Conservation (phyloP, 345 rosid species). For the Rhodamnia argentea region DNA sequence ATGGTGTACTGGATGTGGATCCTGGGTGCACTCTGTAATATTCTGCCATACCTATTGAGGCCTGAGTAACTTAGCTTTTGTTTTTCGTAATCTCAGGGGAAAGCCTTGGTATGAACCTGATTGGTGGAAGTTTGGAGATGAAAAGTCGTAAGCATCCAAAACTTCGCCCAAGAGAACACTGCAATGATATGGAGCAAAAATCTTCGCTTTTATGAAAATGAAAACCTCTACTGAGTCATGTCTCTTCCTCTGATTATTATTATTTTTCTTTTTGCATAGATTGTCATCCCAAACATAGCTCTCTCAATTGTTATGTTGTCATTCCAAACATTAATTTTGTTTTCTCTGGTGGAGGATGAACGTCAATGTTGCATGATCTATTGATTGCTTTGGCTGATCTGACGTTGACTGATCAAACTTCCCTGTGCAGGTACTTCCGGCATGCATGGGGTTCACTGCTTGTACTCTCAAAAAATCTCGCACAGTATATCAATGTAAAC, state of each 20-base stretch:
- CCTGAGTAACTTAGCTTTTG: background rate
- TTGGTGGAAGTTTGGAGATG: constrained; percentile 97
- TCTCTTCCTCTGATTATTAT: background rate
- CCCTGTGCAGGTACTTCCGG: constrained; percentile 66
- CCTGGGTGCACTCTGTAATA: background rate
- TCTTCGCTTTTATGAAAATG: background rate
- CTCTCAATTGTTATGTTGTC: background rate
- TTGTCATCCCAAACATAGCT: background rate
- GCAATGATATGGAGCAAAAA: background rate
- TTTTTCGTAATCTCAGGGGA: constrained; percentile 49
- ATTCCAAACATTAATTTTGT: background rate
- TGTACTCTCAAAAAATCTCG: constrained; percentile 77
- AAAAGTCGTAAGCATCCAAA: constrained; percentile 68
- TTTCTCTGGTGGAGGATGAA: background rate
- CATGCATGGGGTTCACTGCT: constrained; percentile 72
- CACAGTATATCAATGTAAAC: constrained; percentile 72
- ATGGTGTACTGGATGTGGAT: background rate
- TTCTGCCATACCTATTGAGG: background rate
- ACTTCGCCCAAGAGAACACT: background rate
- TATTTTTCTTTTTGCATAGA: background rate
- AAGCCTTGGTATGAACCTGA: constrained; percentile 91
- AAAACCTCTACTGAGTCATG: background rate
- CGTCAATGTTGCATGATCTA: background rate
- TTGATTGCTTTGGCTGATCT: background rate
- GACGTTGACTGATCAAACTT: background rate